Evolutionary conservation across 129 eudicot species (phyloP).

Genomic region (Chrysanthemum makinoi): DNA sequence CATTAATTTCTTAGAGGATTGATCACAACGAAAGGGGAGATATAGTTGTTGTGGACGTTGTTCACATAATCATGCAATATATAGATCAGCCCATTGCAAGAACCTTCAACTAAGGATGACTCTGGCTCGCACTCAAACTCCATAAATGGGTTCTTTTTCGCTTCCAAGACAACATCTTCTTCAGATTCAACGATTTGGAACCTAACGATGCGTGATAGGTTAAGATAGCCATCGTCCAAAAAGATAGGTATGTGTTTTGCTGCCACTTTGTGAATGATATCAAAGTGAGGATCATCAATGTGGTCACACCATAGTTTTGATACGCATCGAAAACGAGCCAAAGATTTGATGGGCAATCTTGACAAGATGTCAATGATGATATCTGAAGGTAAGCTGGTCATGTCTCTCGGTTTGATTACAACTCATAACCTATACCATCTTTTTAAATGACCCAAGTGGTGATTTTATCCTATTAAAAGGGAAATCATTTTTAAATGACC

Average conservation of each 20-base stretch:
- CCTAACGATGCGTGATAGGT: not conserved
- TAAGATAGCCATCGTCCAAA: not conserved
- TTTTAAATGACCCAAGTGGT: no score
- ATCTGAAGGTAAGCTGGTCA: not conserved
- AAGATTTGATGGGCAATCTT: not conserved
- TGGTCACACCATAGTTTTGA: not conserved
- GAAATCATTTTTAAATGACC: no score
- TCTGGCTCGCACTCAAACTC: not conserved
- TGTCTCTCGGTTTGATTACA: not conserved
- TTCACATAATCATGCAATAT: no score
- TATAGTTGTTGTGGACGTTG: not conserved
- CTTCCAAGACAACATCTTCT: not conserved
- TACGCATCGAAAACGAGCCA: not conserved
- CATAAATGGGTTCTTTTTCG: not conserved
- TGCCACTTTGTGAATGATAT: not conserved
- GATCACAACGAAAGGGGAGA: not conserved
- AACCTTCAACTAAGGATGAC: not conserved
- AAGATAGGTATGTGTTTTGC: not conserved
- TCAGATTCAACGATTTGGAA: not conserved
- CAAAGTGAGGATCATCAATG: constrained; percentile 3
- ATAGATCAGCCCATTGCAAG: constrained; percentile 10
- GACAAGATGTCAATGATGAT: not conserved
- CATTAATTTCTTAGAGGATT: constrained; percentile 4
- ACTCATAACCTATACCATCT: no score
- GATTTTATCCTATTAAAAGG: no score